phyloP scores from a whole-genome alignment of 331 rosid species.

The Cydonia oblonga region DNA sequence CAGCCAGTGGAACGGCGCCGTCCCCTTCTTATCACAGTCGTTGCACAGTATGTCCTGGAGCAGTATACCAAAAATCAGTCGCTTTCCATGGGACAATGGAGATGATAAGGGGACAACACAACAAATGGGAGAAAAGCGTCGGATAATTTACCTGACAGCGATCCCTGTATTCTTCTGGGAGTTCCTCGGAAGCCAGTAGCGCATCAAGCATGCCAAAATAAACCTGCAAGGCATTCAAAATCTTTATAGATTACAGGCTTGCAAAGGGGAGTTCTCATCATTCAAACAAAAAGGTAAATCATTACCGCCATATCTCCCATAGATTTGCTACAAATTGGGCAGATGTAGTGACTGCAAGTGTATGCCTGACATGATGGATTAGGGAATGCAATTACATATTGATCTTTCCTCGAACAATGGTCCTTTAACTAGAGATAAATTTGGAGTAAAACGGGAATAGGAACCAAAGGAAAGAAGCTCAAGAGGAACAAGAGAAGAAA shows the following conservation, averaged over 20 bases:
- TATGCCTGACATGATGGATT: slow-evolving; percentile 28
- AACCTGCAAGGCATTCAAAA: slow-evolving; percentile 19
- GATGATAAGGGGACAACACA: not conserved
- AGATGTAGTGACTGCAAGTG: slow-evolving; percentile 43
- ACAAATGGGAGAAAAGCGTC: not conserved
- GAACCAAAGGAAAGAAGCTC: not conserved
- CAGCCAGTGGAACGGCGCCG: slow-evolving; percentile 40
- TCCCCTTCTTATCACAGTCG: slow-evolving; percentile 42
- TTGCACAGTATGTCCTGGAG: slow-evolving; percentile 38
- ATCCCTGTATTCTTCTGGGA: slow-evolving; percentile 41
- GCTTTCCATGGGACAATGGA: not conserved
- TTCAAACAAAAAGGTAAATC: not conserved
- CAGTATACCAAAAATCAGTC: not conserved
- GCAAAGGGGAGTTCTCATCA: not conserved
- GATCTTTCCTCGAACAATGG: not conserved
- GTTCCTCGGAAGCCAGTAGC: slow-evolving; percentile 42
- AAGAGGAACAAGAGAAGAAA: not conserved
- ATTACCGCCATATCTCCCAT: slow-evolving; percentile 50
- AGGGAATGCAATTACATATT: not conserved
- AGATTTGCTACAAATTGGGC: slow-evolving; percentile 48
- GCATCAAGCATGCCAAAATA: slow-evolving; percentile 56
- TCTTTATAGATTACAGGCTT: not conserved
- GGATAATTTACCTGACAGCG: slow-evolving; percentile 25
- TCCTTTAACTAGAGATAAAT: not conserved
- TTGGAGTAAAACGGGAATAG: not conserved